Percentiles rank a stretch among this genome's conserved stretches.
Evolutionary conservation across 208 protist genomes (phyloP).

Genomic region (Acanthamoeba sp.): DNA sequence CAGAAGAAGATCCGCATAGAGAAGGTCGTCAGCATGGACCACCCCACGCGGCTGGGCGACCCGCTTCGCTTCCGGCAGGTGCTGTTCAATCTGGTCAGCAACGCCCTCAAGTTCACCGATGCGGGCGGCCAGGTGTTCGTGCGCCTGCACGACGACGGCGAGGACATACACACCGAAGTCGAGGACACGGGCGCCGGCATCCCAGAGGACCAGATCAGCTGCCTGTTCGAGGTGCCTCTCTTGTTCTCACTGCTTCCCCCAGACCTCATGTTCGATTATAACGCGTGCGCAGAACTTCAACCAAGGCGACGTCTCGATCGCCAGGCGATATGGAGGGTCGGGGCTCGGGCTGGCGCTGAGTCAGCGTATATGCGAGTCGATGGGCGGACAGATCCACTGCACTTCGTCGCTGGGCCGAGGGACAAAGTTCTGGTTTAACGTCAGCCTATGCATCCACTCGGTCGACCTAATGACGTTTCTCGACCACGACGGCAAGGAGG

Average conservation of each 20-base stretch:
- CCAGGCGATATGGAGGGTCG: not conserved
- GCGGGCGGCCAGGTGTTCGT: not conserved
- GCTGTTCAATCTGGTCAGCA: conserved; percentile 71
- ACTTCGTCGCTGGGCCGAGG: not conserved
- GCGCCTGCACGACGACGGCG: not conserved
- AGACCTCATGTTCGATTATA: not conserved
- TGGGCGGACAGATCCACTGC: conserved; percentile 43
- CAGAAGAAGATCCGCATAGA: conserved; percentile 19
- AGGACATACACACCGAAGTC: conserved; percentile 66
- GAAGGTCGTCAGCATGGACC: conserved; percentile 36
- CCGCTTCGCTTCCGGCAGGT: conserved; percentile 66
- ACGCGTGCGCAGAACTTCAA: conserved; percentile 66
- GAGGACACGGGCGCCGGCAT: conserved; percentile 83
- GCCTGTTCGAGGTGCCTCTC: conserved; percentile 69
- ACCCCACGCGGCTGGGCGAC: conserved; percentile 68
- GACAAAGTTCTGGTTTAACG: conserved; percentile 49
- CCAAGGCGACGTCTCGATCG: conserved; percentile 15
- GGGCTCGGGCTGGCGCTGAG: conserved; percentile 53
- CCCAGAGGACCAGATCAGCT: conserved; percentile 57
- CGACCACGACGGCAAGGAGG: not conserved
- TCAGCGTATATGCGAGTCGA: conserved; percentile 33
- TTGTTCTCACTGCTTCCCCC: not conserved
- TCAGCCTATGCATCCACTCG: not conserved
- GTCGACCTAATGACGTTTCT: not conserved
- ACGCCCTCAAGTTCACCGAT: conserved; percentile 74